Conservation (phyloP, 2,329 filamentous ascomycete genomes). For the Neocatenulostroma microsporum region DNA sequence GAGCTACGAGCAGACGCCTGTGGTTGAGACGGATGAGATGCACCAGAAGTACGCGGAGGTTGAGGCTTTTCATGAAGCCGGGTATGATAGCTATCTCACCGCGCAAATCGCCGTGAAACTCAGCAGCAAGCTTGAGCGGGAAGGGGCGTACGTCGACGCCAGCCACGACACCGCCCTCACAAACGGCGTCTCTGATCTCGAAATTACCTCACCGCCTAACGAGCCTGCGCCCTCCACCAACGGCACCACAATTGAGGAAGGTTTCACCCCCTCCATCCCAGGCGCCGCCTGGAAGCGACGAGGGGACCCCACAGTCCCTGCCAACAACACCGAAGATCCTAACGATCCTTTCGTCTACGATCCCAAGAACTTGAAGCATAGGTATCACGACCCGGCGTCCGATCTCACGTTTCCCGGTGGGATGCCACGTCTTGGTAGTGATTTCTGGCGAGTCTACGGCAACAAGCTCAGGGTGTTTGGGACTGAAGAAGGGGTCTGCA, state of each 20-base stretch:
- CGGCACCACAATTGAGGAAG: slow-evolving; percentile 1
- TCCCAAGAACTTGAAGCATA: slow-evolving; percentile 17
- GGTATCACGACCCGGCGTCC: slow-evolving; percentile 10
- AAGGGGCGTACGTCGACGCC: slow-evolving; percentile 27
- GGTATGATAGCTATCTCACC: slow-evolving; percentile 55
- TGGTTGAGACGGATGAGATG: slow-evolving; percentile 33
- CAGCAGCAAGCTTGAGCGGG: slow-evolving; percentile 43
- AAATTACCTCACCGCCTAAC: too few species aligned
- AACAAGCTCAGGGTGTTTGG: slow-evolving; percentile 56
- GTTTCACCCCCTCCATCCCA: slow-evolving; percentile 22
- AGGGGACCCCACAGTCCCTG: slow-evolving; percentile 21
- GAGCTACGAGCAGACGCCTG: slow-evolving; percentile 31
- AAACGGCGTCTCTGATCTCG: background rate
- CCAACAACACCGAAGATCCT: slow-evolving; percentile 10
- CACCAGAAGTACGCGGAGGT: slow-evolving; percentile 35
- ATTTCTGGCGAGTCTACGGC: slow-evolving; percentile 52
- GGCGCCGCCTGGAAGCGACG: slow-evolving; percentile 23
- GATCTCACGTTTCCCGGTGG: slow-evolving; percentile 28
- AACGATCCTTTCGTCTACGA: slow-evolving; percentile 22
- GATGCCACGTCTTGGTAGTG: slow-evolving; percentile 45
- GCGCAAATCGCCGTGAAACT: slow-evolving; percentile 52
- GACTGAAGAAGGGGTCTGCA: slow-evolving; percentile 46
- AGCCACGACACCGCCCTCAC: slow-evolving; percentile 4
- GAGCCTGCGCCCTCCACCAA: too few species aligned
- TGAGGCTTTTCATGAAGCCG: slow-evolving; percentile 50